Base-by-base conservation (phyloP, 805 yeast genomes). In the Metschnikowia koreensis region DNA sequence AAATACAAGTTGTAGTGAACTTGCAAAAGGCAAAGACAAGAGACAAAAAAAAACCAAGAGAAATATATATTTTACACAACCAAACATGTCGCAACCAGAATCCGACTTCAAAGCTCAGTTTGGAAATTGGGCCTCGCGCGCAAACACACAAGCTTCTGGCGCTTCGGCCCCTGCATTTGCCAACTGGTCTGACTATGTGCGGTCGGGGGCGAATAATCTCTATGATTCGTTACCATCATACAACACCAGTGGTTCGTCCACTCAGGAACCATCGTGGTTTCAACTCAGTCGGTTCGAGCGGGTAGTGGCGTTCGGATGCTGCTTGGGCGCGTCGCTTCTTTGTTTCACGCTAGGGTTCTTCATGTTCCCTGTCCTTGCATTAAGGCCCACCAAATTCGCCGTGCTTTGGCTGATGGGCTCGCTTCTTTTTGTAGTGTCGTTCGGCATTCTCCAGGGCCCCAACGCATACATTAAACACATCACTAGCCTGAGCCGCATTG, bases 381-480 rank as follows among this genome's bases (percentile, higher is more conserved):
- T 91, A 46, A 86, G 88, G 60, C 99, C 98, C 13, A 77, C 96
- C 45, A 94, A 94, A 67, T 93, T 94, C 66, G 97, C 96, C 11
- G 73, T 84, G 59, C 65, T 87, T 34, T 94, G 99, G 98, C 83
- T 97, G 1, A 74, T 93, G 70, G 99, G 98, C 0, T 87, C 96
- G 1, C 64, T 94, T 12, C 70, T 94, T 42, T 93, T 94, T 69
- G 89, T 94, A 16, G 65, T 89, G 6, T 89, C 97, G 36, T 94
- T 94, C 70, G 97, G 97, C 1, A 82, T 90, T 16, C 71, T 93
- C 22, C 97, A 91, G 73, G 99, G 99, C 0, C 97, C 97, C 0
- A 76, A 82, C n/a, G 84, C 85, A 36, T 94, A 90, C 66, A 55
- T 82, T 40, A 73, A 75, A 44, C 98, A 93, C 66, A 76, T 94